A percentile compares a stretch with the other conserved stretches of the same genome.
Conservation (phyloP, 108 stramenopile species). For the Stephanodiscus triporus region DNA sequence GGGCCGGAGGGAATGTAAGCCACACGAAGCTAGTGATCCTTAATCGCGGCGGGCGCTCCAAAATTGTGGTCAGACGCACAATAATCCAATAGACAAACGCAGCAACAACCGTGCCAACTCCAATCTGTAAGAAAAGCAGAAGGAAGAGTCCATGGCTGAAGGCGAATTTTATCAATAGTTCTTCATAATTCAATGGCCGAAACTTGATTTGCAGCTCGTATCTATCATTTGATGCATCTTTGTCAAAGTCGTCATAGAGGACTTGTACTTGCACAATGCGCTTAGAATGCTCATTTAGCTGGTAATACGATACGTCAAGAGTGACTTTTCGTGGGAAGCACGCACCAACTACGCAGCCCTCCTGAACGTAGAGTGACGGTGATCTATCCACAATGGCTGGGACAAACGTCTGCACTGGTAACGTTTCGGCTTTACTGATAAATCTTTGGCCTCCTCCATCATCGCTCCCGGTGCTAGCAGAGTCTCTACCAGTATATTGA, state of each 20-base stretch:
- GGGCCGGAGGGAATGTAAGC: constrained; percentile 66
- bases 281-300: constrained; percentile 61
- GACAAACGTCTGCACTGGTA: constrained; percentile 70
- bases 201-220: constrained; percentile 66
- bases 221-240: constrained; percentile 48
- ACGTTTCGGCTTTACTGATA: constrained; percentile 32
- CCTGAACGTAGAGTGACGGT: constrained; percentile 50
- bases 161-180: constrained; percentile 83
- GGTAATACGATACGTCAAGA: constrained; percentile 77
- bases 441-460: constrained; percentile 55
- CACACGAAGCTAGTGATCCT: constrained; percentile 61
- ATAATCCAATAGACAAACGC: constrained; percentile 65
- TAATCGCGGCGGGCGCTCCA: constrained; percentile 69
- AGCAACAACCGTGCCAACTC: constrained; percentile 62
- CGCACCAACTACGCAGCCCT: constrained; percentile 50
- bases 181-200: constrained; percentile 77
- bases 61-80: constrained; percentile 62
- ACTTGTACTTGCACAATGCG: constrained; percentile 62
- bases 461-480: constrained; percentile 6
- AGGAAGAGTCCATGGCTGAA: constrained; percentile 71
- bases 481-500: constrained; percentile 69
- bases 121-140: constrained; percentile 77
- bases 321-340: constrained; percentile 78
- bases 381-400: constrained; percentile 67
- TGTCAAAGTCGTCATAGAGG: constrained; percentile 72